These are phyloP conservation scores for Aspergillus kassunensis DNA, from an alignment of 495 filamentous ascomycete genomes.

Conservation along the genomic window DNA sequence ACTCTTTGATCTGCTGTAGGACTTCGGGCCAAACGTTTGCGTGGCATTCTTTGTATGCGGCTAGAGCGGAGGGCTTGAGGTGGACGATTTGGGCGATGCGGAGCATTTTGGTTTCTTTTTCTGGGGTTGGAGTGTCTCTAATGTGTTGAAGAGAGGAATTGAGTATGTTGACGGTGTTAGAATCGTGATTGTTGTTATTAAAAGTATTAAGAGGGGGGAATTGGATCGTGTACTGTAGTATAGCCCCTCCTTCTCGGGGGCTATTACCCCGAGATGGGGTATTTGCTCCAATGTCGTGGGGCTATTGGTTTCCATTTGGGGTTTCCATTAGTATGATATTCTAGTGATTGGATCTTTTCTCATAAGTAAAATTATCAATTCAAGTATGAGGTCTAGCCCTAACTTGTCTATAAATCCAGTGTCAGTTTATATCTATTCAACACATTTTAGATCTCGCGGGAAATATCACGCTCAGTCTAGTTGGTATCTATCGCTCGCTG, in stretches of 20 bases:
- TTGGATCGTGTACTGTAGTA: too few species aligned
- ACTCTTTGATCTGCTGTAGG: slow-evolving; percentile 64
- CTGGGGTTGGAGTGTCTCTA: too few species aligned
- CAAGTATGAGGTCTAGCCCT: too few species aligned
- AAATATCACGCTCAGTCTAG: slow-evolving; percentile 5
- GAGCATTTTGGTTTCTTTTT: slow-evolving; percentile 16
- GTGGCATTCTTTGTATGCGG: slow-evolving; percentile 68
- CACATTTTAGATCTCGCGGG: not conserved
- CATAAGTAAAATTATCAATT: too few species aligned
- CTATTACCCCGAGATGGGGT: slow-evolving; percentile 25
- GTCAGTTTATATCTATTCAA: not conserved
- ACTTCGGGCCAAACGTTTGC: slow-evolving; percentile 72
- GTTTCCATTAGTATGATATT: too few species aligned
- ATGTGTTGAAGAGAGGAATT: not conserved
- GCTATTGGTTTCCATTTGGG: not conserved
- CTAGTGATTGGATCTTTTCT: too few species aligned
- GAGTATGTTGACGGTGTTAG: not conserved
- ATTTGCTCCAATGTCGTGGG: not conserved
- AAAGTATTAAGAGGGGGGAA: too few species aligned
- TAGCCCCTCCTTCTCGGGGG: slow-evolving; percentile 21
- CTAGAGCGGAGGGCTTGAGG: slow-evolving; percentile 59
- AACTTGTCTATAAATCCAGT: too few species aligned
- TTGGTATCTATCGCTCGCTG: slow-evolving; percentile 1
- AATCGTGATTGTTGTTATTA: not conserved
- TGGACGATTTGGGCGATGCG: slow-evolving; percentile 66